Evolutionary conservation across 768 basidiomycete genomes (phyloP).

Genomic region (Leucocoprinus birnbaumii): DNA sequence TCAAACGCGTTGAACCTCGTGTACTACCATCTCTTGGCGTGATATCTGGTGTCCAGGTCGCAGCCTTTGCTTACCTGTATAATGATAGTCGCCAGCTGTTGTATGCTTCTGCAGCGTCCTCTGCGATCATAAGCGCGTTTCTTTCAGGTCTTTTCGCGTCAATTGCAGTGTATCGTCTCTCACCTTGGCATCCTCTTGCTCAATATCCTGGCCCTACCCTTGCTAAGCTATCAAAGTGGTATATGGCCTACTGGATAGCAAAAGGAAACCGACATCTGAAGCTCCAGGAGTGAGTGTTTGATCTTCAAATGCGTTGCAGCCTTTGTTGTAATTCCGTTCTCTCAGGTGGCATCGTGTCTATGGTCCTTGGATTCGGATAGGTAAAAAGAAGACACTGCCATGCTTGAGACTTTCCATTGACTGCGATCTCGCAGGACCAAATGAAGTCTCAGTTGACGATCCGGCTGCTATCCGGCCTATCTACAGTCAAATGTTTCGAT

Average conservation of each 20-base stretch:
- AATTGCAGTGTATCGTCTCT: slow-evolving; percentile 32
- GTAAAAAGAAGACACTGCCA: too few relatives aligned
- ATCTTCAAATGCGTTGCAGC: neutral
- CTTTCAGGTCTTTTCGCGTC: slow-evolving; percentile 13
- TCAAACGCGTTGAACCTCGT: too few relatives aligned
- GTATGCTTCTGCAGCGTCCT: too few relatives aligned
- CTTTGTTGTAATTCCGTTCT: neutral
- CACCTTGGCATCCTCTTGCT: slow-evolving; percentile 34
- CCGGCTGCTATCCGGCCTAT: slow-evolving; percentile 21
- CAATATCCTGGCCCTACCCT: slow-evolving; percentile 31
- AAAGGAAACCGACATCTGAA: slow-evolving; percentile 18
- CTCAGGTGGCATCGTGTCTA: too few relatives aligned
- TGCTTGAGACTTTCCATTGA: too few relatives aligned
- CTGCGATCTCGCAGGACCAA: slow-evolving; percentile 25
- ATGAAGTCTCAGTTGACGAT: slow-evolving; percentile 30
- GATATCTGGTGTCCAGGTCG: too few relatives aligned
- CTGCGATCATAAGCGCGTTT: too few relatives aligned
- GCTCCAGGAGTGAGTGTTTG: slow-evolving; percentile 9
- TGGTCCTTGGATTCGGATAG: too few relatives aligned
- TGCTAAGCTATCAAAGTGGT: slow-evolving; percentile 26
- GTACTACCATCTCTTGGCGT: too few relatives aligned
- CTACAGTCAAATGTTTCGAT: slow-evolving; percentile 24
- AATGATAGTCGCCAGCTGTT: too few relatives aligned
- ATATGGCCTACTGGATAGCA: slow-evolving; percentile 1
- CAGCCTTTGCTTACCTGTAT: too few relatives aligned